Percentiles rank a stretch among this genome's conserved stretches.
Evolutionary conservation across 1,139 yeast genomes (phyloP).

Genomic region (Hansenula lynferdii): DNA sequence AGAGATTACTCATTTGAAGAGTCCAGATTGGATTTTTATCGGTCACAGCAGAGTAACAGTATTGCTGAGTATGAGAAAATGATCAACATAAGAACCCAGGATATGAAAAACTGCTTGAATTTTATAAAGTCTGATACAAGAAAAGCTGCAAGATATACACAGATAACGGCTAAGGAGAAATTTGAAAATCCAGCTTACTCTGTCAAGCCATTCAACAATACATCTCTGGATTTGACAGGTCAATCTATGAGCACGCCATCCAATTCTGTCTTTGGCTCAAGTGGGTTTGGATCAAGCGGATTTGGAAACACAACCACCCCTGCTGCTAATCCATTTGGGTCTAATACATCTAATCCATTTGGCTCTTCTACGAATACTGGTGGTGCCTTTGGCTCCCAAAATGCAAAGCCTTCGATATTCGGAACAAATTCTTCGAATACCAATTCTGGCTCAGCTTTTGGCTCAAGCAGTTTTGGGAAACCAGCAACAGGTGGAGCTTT

Average conservation of each 20-base stretch:
- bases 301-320: slow-evolving; percentile 5
- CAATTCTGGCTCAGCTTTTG: slow-evolving; percentile 15
- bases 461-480: too few species aligned
- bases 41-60: slow-evolving; percentile 35
- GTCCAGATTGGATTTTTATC: slow-evolving; percentile 40
- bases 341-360: slow-evolving; percentile 10
- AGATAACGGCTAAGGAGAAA: slow-evolving; percentile 37
- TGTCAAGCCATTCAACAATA: slow-evolving; percentile 37
- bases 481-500: background rate
- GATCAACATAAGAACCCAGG: slow-evolving; percentile 37
- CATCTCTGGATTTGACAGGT: slow-evolving; percentile 25
- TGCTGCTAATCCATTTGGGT: slow-evolving; percentile 14
- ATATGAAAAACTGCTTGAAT: slow-evolving; percentile 41
- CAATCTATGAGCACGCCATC: slow-evolving; percentile 3
- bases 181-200: slow-evolving; percentile 20
- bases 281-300: slow-evolving; percentile 22
- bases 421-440: slow-evolving; percentile 15
- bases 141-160: slow-evolving; percentile 55
- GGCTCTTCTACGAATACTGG: slow-evolving; percentile 7
- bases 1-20: slow-evolving; percentile 60
- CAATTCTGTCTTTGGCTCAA: slow-evolving; percentile 8
- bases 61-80: slow-evolving; percentile 36
- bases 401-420: slow-evolving; percentile 3
- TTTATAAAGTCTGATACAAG: slow-evolving; percentile 36
- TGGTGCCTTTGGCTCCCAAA: slow-evolving; percentile 9